Evolutionary conservation across 306 rosid genomes (phyloP).

Genomic region (Quercus wislizeni): DNA sequence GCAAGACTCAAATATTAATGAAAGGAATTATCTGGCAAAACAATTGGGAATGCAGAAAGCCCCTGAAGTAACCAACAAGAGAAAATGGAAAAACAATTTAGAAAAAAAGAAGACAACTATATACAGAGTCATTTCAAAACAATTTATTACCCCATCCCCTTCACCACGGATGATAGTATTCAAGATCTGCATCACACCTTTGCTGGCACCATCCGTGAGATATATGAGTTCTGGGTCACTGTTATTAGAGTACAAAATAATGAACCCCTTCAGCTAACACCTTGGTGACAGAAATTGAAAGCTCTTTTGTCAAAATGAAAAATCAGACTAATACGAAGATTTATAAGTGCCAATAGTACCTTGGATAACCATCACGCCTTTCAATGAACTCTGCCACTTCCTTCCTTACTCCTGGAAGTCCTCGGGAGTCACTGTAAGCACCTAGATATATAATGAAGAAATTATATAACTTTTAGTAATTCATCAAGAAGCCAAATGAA

Average conservation of each 20-base stretch:
- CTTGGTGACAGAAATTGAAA: slow-evolving; percentile 25
- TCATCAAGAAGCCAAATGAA: not conserved
- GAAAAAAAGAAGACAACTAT: slow-evolving; percentile 5
- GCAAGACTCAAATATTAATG: slow-evolving; percentile 16
- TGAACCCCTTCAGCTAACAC: slow-evolving; percentile 22
- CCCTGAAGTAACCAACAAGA: slow-evolving; percentile 6
- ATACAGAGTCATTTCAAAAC: not conserved
- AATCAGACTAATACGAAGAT: not conserved
- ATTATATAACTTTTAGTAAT: slow-evolving; percentile 6
- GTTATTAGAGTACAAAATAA: slow-evolving; percentile 37
- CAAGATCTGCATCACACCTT: slow-evolving; percentile 97
- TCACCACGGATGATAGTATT: slow-evolving; percentile 74
- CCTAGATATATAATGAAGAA: slow-evolving; percentile 40
- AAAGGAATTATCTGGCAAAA: not conserved
- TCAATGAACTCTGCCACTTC: slow-evolving; percentile 93
- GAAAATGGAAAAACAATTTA: not conserved
- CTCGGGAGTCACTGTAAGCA: slow-evolving; percentile 98
- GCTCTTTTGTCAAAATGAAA: not conserved
- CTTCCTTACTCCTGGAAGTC: slow-evolving; percentile 84
- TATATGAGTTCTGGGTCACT: slow-evolving; percentile 93
- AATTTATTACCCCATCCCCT: slow-evolving; percentile 84
- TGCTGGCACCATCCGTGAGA: slow-evolving; percentile 99
- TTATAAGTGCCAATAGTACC: slow-evolving; percentile 39
- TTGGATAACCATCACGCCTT: slow-evolving; percentile 95
- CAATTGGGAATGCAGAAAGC: slow-evolving; percentile 1